These are phyloP conservation scores for Sungouiozyma intestinalis DNA, from an alignment of 805 yeast species.

Conservation along the genomic window DNA sequence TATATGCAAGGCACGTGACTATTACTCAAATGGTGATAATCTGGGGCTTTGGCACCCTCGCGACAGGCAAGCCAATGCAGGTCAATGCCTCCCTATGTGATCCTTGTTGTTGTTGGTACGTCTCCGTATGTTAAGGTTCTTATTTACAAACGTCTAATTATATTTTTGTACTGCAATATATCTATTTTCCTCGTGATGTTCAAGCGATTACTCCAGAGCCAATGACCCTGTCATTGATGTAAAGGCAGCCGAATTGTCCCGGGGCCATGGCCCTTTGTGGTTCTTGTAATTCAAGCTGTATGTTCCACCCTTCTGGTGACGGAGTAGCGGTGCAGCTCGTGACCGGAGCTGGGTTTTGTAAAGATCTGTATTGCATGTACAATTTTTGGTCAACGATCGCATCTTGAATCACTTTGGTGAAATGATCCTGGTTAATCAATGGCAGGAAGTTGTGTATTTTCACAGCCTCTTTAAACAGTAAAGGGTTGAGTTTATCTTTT, in stretches of 20 bases:
- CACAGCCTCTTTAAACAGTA: slow-evolving; percentile 39
- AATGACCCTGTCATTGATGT: slow-evolving; percentile 52
- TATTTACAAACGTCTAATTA: too few relatives aligned
- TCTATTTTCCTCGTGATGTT: not conserved
- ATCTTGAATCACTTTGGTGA: slow-evolving; percentile 1
- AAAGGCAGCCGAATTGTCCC: slow-evolving; percentile 78
- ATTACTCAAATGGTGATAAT: too few relatives aligned
- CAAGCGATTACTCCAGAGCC: slow-evolving; percentile 42
- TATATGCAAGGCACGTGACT: too few relatives aligned
- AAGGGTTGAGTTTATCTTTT: slow-evolving; percentile 50
- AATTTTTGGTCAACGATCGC: slow-evolving; percentile 16
- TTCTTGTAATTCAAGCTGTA: slow-evolving; percentile 33
- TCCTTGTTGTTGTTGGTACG: too few relatives aligned
- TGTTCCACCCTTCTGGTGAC: slow-evolving; percentile 5
- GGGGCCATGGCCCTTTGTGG: slow-evolving; percentile 71
- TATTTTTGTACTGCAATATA: too few relatives aligned
- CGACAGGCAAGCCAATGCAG: too few relatives aligned
- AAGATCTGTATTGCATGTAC: slow-evolving; percentile 59
- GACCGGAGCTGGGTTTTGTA: slow-evolving; percentile 48
- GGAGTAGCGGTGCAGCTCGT: slow-evolving; percentile 11
- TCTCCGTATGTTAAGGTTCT: too few relatives aligned
- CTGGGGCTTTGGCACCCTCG: too few relatives aligned
- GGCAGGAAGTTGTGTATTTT: slow-evolving; percentile 31
- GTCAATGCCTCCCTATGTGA: too few relatives aligned
- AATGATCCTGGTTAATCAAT: not conserved